These are phyloP conservation scores for Allium fistulosum DNA, from an alignment of 106 monocot genomes.

Conservation along the genomic window DNA sequence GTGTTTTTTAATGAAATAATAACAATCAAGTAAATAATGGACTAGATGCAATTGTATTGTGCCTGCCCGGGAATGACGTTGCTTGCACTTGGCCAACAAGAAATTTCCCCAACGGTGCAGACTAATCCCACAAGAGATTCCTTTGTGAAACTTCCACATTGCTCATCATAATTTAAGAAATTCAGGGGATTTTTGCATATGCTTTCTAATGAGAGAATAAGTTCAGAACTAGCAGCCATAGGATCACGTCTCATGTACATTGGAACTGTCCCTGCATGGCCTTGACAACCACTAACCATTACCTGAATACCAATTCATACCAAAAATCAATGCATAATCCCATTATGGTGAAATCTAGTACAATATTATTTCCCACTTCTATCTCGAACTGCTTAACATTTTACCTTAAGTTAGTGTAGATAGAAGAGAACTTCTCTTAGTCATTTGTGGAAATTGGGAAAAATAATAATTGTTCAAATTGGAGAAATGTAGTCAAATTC, in stretches of 20 bases:
- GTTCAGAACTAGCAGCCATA: slow-evolving; percentile 86
- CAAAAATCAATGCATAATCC: no score
- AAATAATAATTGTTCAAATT: background rate
- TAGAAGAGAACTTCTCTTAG: background rate
- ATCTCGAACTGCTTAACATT: no score
- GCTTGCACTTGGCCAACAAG: slow-evolving; percentile 92
- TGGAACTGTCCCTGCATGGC: slow-evolving; percentile 96
- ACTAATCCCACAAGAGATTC: slow-evolving; percentile 83
- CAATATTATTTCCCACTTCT: no score
- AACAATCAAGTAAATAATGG: background rate
- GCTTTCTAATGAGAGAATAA: slow-evolving; percentile 65
- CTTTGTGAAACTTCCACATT: slow-evolving; percentile 33
- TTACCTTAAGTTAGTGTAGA: no score
- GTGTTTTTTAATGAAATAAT: background rate
- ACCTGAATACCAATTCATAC: slow-evolving; percentile 35
- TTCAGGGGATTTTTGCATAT: slow-evolving; percentile 73
- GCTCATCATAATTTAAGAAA: slow-evolving; percentile 38
- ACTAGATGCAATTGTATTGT: slow-evolving; percentile 1
- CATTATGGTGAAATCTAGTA: no score
- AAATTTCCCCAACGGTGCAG: slow-evolving; percentile 91
- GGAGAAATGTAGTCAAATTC: background rate
- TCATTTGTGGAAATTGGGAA: background rate
- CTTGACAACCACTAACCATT: slow-evolving; percentile 71
- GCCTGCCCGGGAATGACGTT: slow-evolving; percentile 98
- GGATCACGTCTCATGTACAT: slow-evolving; percentile 92